Base-by-base conservation (phyloP, 2,329 filamentous ascomycete genomes). In the Didymella pinodella region DNA sequence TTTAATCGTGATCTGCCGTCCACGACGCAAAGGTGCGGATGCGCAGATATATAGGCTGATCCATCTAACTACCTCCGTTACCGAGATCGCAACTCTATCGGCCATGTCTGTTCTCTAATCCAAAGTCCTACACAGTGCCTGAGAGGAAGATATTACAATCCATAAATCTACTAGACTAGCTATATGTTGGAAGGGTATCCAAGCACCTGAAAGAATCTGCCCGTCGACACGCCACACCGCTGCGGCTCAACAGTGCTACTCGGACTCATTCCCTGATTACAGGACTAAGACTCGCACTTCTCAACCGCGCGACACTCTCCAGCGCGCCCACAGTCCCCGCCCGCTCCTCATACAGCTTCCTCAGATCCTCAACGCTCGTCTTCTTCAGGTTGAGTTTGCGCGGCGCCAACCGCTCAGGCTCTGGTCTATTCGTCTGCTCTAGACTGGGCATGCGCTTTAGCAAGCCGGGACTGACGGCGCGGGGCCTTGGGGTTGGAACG, bases 311-410 rank as follows among this genome's bases (percentile, higher is more conserved):
- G 8, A 54, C 46, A 54, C 69, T 65, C 4, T 71, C 71, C 62
- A 78, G 61, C 29, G 64, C 70, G 57, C 67, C 69, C 41, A 73
- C 80, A 14, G 79, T 78, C 2, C 74, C 77, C 7, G 77, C 79
- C 44, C 81, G 67, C 64, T 83, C 81, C 65, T 83, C 81, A 59
- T 82, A 83, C 52, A 83, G 64, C 62, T 78, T 67, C 53, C 80
- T 69, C 59, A 83, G 62, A 67, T 83, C 79, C 45, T 83, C 81
- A 4, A 83, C 81, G 18, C 75, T 78, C 46, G 77, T 70, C 63
- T 82, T 81, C 63, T 77, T 78, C 41, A 81, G 43, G 41, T 80
- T 78, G 32, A 82, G 65, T 53, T 72, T 79, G n/a, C 62, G 65
- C 3, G 52, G 73, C 60, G 36, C 77, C 66, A 73, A 57, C 36